Percentiles rank a stretch among this genome's conserved stretches.
Evolutionary conservation across 2,329 filamentous ascomycete species (phyloP).

Genomic region (Sporothrix humicola): DNA sequence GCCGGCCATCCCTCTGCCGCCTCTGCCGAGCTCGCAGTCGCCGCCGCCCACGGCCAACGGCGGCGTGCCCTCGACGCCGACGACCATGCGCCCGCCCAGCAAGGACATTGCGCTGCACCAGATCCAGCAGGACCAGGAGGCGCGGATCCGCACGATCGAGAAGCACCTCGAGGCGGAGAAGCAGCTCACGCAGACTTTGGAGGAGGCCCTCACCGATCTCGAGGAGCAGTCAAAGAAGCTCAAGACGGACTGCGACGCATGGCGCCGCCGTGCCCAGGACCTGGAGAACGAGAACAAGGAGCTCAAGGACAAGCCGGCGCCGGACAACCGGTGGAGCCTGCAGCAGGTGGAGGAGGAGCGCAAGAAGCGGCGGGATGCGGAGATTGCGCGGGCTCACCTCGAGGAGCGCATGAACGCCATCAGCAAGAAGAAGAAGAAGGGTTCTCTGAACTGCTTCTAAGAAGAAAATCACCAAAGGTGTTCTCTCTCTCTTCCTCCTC

Average conservation of each 20-base stretch:
- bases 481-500: constrained; percentile 12
- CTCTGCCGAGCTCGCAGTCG: constrained; percentile 69
- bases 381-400: constrained; percentile 84
- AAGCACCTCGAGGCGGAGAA: constrained; percentile 96
- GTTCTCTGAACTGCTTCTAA: constrained; percentile 96
- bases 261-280: constrained; percentile 82
- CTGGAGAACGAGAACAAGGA: constrained; percentile 76
- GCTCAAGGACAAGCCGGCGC: constrained; percentile 60
- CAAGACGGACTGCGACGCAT: constrained; percentile 86
- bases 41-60: constrained; percentile 51
- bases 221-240: constrained; percentile 91
- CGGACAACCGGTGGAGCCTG: constrained; percentile 70
- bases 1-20: constrained; percentile 93
- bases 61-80: constrained; percentile 56
- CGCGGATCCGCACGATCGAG: constrained; percentile 92
- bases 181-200: constrained; percentile 91
- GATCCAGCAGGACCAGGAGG: constrained; percentile 91
- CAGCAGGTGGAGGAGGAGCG: constrained; percentile 96
- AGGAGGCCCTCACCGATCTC: constrained; percentile 93
- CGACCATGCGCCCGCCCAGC: constrained; percentile 73
- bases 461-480: no score
- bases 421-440: constrained; percentile 94
- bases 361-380: constrained; percentile 87
- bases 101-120: constrained; percentile 80
- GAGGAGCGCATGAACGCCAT: constrained; percentile 95